Evolutionary conservation across 345 rosid species (phyloP), one percentile per base, ranked within the genome.

Genomic region (Clausena lansium): DNA sequence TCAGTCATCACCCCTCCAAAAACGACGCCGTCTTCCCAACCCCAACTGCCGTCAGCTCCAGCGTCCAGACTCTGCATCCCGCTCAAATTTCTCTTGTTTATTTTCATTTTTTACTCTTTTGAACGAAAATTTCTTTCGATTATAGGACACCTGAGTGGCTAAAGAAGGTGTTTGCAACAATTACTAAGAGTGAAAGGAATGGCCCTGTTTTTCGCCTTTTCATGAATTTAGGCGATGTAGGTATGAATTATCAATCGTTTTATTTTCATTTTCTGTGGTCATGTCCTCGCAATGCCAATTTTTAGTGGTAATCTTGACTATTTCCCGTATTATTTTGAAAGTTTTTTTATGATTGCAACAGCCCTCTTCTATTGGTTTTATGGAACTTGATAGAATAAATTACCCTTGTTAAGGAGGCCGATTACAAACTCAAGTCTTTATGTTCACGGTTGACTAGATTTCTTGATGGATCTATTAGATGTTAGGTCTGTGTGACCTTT

Each of bases 151-250:
- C 98, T 10, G 79, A 88, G 85, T 96, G 99, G 99, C 88, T 96
- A 62, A 96, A 94, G 93, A 92, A 92, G 80, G 70, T 96, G 76
- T 92, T 91, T 85, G 84, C 97, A 10, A 82, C 79, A 24, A 89
- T 96, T 71, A 91, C 91, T 61, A 96, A 87, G 90, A 90, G 97
- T 13, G 91, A 91, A 87, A 92, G 94, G 88, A 92, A 87, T 25
- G 95, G 97, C 41, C 97, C 98, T 9, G 95, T 96, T 71, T 94
- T 94, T 75, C 92, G 97, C 10, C 92, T 94, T 77, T 92, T 96
- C 88, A 86, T 94, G 93, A 98, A 96, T 85, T 87, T 94, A 62
- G 97, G 99, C 63, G 99, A 96, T 79, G 99, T 97, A 71, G 99
- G 99, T 94, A 82, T 66, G 75, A 4, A 24, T 45, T 45, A 45